Evolutionary conservation across 73 alveolate species (phyloP).

Genomic region (Paramecium primaurelia): DNA sequence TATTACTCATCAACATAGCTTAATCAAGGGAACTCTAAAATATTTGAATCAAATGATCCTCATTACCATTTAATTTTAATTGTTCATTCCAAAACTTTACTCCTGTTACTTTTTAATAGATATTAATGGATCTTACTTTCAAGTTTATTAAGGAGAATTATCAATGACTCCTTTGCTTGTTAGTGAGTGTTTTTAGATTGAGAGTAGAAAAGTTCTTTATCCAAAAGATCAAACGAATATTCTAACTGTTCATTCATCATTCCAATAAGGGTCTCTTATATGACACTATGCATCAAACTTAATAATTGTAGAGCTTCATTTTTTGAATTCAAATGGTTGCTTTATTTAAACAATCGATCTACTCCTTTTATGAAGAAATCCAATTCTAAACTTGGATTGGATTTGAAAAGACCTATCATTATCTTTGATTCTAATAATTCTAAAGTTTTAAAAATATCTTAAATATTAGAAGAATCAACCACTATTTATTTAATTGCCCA

Average conservation of each 20-base stretch:
- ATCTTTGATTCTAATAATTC: constrained; percentile 12
- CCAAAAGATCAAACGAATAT: not conserved
- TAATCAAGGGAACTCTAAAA: not conserved
- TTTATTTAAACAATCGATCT: constrained; percentile 5
- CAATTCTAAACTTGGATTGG: not conserved
- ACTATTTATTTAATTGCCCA: not conserved
- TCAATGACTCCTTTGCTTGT: not conserved
- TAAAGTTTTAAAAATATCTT: not conserved
- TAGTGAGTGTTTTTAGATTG: constrained; percentile 4
- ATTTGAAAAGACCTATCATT: constrained; percentile 13
- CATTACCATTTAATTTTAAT: not conserved
- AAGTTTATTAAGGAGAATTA: not conserved
- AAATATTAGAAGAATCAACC: not conserved
- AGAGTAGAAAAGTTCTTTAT: constrained; percentile 15
- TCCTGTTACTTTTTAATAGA: not conserved
- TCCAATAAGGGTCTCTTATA: not conserved
- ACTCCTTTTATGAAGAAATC: constrained; percentile 24
- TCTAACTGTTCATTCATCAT: not conserved
- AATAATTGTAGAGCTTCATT: not conserved
- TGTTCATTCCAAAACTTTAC: not conserved
- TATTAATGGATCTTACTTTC: not conserved
- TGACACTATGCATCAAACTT: not conserved
- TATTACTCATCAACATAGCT: not conserved
- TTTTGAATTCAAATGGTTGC: not conserved
- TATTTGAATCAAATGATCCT: not conserved